Percentiles rank a stretch among this genome's conserved stretches.
Conservation (phyloP, 2,329 filamentous ascomycete genomes). For the Fusarium sp. region DNA sequence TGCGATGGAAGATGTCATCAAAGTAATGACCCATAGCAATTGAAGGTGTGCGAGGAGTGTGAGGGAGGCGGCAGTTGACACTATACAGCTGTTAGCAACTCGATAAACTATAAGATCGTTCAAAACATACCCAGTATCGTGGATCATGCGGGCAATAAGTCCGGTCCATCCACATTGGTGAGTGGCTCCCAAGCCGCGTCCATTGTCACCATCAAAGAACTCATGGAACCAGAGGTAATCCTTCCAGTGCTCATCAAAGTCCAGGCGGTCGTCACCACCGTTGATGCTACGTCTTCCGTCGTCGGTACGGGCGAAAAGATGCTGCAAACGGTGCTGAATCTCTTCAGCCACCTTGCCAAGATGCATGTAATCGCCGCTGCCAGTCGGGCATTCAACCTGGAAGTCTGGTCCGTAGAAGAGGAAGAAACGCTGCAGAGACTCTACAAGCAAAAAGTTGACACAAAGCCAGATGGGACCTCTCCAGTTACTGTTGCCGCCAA, state of each 20-base stretch:
- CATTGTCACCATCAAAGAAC: slow-evolving; percentile 94
- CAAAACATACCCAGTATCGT: slow-evolving; percentile 86
- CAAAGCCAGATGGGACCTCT: slow-evolving; percentile 95
- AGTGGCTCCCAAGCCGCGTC: slow-evolving; percentile 87
- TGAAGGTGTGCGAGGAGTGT: slow-evolving; percentile 89
- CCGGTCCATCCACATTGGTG: slow-evolving; percentile 99
- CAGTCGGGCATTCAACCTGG: slow-evolving; percentile 92
- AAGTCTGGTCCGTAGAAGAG: slow-evolving; percentile 93
- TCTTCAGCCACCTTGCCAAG: slow-evolving; percentile 94
- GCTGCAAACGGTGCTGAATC: slow-evolving; percentile 92
- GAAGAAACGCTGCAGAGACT: slow-evolving; percentile 94
- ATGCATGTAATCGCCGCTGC: slow-evolving; percentile 95
- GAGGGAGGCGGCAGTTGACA: slow-evolving; percentile 88
- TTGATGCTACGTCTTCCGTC: slow-evolving; percentile 91
- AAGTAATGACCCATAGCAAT: slow-evolving; percentile 93
- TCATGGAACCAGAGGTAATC: slow-evolving; percentile 91
- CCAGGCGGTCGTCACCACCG: slow-evolving; percentile 82
- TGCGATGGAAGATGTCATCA: slow-evolving; percentile 81
- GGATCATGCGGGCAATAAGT: slow-evolving; percentile 94
- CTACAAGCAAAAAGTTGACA: slow-evolving; percentile 93
- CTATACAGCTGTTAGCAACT: slow-evolving; percentile 62
- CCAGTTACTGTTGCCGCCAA: slow-evolving; percentile 99
- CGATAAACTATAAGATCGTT: not conserved
- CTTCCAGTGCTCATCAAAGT: slow-evolving; percentile 94
- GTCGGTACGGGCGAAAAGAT: slow-evolving; percentile 86